Conservation (phyloP, 371 early-diverging fungal species). For the Sporodiniella umbellata region DNA sequence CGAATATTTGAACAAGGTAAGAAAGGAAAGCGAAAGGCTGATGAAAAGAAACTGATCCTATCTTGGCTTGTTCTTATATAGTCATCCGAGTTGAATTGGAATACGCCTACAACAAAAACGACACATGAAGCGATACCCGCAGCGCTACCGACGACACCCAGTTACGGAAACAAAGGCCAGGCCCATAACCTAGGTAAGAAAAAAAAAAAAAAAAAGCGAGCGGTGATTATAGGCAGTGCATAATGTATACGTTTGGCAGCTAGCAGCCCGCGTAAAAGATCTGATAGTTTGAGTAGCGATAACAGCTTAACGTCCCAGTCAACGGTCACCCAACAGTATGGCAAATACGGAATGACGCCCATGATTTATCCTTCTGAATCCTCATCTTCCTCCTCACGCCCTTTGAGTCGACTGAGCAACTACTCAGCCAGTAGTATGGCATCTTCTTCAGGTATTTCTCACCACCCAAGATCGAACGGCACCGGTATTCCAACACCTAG, state of each 20-base stretch:
- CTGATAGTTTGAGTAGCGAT: slow-evolving; percentile 46
- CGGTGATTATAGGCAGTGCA: too few species aligned
- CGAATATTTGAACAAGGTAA: slow-evolving; percentile 7
- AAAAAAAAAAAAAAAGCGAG: not conserved
- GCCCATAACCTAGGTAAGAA: not conserved
- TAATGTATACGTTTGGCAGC: too few species aligned
- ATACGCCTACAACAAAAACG: slow-evolving; percentile 2
- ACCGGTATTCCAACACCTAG: slow-evolving; percentile 21
- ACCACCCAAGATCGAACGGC: slow-evolving; percentile 11
- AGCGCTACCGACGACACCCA: too few species aligned
- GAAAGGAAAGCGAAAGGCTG: not conserved
- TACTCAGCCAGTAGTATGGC: slow-evolving; percentile 37
- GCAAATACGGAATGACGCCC: slow-evolving; percentile 35
- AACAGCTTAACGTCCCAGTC: slow-evolving; percentile 43
- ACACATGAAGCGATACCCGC: too few species aligned
- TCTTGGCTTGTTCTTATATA: too few species aligned
- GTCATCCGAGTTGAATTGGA: slow-evolving; percentile 18
- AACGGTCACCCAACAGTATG: slow-evolving; percentile 37
- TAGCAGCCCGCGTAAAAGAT: slow-evolving; percentile 9
- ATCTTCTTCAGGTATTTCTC: slow-evolving; percentile 23
- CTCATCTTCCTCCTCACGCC: slow-evolving; percentile 39
- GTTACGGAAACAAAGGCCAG: too few species aligned
- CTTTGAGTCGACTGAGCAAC: slow-evolving; percentile 36
- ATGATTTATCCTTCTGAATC: slow-evolving; percentile 36
- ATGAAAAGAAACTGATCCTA: too few species aligned